phyloP scores from a whole-genome alignment of 2,329 filamentous ascomycete species.

The Trichoderma breve region DNA sequence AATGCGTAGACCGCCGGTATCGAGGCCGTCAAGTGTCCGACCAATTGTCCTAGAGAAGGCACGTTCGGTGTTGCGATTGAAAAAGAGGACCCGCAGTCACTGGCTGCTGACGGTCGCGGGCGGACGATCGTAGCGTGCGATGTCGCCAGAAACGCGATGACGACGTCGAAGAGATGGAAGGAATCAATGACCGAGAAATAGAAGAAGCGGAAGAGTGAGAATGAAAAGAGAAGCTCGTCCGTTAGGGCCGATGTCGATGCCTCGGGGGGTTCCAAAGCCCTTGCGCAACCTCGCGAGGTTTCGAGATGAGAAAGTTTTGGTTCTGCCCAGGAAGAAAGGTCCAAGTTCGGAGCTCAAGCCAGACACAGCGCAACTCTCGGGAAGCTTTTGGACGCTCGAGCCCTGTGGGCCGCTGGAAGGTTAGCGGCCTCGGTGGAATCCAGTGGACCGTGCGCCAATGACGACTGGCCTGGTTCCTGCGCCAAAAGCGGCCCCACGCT shows the following conservation, averaged over 20 bases:
- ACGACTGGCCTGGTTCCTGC: constrained; percentile 13
- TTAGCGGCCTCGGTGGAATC: not conserved
- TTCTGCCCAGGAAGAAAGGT: not conserved
- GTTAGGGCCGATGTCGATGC: not conserved
- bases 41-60: not conserved
- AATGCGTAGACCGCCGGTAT: not conserved
- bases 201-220: not conserved
- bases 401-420: constrained; percentile 9
- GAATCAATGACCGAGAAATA: not conserved
- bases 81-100: not conserved
- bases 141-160: not conserved
- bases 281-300: constrained; percentile 11
- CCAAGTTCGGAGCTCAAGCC: not conserved
- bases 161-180: not conserved
- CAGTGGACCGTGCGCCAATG: not conserved
- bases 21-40: not conserved
- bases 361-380: not conserved
- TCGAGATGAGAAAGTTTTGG: not conserved
- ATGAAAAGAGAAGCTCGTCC: not conserved
- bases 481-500: constrained; percentile 16
- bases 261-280: not conserved
- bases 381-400: constrained; percentile 1
- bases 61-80: not conserved
- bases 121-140: not conserved
- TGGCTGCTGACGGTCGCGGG: constrained; percentile 2